Evolutionary conservation across 2,329 filamentous ascomycete species (phyloP), one percentile per base, ranked within the genome.

Genomic region (Chaetomium olivaceum): DNA sequence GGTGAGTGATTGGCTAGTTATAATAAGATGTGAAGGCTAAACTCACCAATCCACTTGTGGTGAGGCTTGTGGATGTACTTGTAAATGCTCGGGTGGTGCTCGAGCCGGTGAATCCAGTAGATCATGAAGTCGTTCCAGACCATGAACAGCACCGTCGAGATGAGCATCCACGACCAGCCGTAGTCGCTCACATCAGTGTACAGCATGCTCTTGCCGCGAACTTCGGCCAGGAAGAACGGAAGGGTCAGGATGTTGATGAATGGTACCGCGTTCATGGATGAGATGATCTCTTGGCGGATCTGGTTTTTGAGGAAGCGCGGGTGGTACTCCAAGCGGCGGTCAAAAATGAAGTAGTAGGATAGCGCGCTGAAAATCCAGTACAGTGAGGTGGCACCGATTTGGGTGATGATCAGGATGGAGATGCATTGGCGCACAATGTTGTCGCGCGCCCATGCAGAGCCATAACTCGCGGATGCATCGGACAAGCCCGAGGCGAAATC

Each of bases 321-420:
- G 70, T 82, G 81, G 68, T 82, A 72, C 71, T 81, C 79, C 59
- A 81, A 74, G 14, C 79, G 77, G 19, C 77, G 75, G 71, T 82
- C 80, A 67, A 81, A 82, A 63, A 93, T 80, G 78, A 91, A 87
- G 77, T 89, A 78, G 79, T 93, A 93, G 39, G 90, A 92, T 16
- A 91, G 79, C 46, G 86, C 82, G 27, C 89, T 87, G 75, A 87
- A 90, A 69, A 88, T 70, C 74, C 89, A 90, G 81, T 85, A 93
- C 61, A 76, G 71, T 12, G 61, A 60, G 16, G 62, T 64, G 23
- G 77, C 78, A 63, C 78, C 79, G 36, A 79, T 61, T 67, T 78
- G 76, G 25, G 78, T 78, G 61, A 80, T 69, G 68, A 77, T 59
- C 12, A 80, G 70, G 58, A 80, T 74, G 0, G 78, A 80, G 59